Conservation (phyloP, 139 green algal species). For the Mychonastes homosphaera region DNA sequence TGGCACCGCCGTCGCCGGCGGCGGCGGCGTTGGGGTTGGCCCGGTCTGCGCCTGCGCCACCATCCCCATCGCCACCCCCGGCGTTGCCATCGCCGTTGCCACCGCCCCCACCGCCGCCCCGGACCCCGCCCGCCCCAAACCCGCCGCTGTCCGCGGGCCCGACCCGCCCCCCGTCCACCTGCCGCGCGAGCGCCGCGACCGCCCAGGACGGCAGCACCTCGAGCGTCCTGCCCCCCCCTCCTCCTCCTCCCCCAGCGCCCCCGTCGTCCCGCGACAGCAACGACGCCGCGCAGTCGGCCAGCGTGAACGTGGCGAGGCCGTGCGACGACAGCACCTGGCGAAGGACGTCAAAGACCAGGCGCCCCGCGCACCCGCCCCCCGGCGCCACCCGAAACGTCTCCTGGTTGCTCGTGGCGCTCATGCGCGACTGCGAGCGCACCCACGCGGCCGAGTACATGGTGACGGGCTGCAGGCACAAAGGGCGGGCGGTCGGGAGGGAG, state of each 20-base stretch:
- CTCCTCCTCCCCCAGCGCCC: too few relatives aligned
- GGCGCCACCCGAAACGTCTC: conserved; percentile 44
- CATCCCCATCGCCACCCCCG: background rate
- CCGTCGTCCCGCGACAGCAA: too few relatives aligned
- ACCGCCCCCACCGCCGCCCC: background rate
- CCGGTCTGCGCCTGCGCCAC: background rate
- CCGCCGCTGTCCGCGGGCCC: background rate
- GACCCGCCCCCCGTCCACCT: background rate
- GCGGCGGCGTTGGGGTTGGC: background rate
- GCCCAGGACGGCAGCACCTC: conserved; percentile 36
- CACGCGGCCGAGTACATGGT: conserved; percentile 36
- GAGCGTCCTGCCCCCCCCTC: conserved; percentile 32
- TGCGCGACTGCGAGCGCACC: conserved; percentile 50
- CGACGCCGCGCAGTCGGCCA: conserved; percentile 51
- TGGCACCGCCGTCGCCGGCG: background rate
- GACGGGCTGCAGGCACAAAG: conserved; percentile 26
- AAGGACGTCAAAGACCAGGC: conserved; percentile 36
- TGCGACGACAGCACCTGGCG: conserved; percentile 48
- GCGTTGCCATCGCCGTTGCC: background rate
- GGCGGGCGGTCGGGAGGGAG: background rate
- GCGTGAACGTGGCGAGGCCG: conserved; percentile 59
- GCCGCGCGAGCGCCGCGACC: conserved; percentile 15
- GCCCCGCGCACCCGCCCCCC: conserved; percentile 15
- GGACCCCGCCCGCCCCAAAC: background rate
- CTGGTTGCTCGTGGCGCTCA: conserved; percentile 67